Conservation (phyloP, 768 basidiomycete genomes). For the Sarcodon sp. region DNA sequence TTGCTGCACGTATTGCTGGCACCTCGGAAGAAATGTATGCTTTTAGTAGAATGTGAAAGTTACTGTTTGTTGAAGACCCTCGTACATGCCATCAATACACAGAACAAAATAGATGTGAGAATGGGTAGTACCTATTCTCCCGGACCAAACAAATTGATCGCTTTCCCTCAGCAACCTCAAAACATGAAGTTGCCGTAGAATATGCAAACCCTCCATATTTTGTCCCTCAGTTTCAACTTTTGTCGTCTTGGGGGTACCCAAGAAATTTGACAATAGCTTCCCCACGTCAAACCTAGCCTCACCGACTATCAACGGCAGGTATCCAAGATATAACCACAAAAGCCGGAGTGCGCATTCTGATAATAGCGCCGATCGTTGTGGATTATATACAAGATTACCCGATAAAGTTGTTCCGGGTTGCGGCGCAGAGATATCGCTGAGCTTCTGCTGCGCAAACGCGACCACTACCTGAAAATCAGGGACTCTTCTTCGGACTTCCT, state of each 20-base stretch:
- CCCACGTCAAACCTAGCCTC: conserved; percentile 83
- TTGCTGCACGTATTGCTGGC: conserved; percentile 36
- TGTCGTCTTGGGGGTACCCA: conserved; percentile 7
- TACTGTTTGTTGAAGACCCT: conserved; percentile 32
- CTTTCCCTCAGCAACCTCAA: conserved; percentile 62
- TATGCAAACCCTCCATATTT: conserved; percentile 27
- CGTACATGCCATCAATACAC: conserved; percentile 7
- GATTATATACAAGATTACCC: conserved; percentile 7
- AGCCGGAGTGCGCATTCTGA: conserved; percentile 73
- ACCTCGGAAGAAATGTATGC: conserved; percentile 40
- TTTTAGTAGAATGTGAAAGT: conserved; percentile 61
- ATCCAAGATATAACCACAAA: conserved; percentile 76
- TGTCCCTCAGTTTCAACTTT: conserved; percentile 11
- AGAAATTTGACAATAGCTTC: conserved; percentile 48
- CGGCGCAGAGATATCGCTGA: conserved; percentile 2
- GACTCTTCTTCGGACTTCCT: conserved; percentile 60
- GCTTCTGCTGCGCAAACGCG: conserved; percentile 56
- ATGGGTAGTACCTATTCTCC: conserved; percentile 43
- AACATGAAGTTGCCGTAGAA: conserved; percentile 65
- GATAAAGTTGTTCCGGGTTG: background rate
- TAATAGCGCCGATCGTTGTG: conserved; percentile 45
- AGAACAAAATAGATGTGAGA: background rate
- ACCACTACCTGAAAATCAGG: conserved; percentile 85
- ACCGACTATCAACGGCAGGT: conserved; percentile 57
- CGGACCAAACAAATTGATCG: conserved; percentile 70